phyloP scores from a whole-genome alignment of 257 asterid genomes.

The Ocimum tenuiflorum region DNA sequence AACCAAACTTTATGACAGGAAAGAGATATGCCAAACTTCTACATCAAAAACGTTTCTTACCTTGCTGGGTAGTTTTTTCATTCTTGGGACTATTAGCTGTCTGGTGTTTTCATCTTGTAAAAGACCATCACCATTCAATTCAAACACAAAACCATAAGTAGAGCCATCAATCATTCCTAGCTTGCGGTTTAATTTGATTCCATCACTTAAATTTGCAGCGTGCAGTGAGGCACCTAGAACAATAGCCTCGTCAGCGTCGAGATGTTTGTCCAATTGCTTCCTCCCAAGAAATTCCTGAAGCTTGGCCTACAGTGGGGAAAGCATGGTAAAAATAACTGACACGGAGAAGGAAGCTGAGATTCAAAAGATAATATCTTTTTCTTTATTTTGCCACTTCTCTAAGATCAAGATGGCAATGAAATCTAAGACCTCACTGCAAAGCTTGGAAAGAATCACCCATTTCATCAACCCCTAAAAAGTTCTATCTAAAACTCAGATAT shows the following conservation, averaged over 20 bases:
- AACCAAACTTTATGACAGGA: slow-evolving; percentile 6
- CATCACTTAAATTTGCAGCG: slow-evolving; percentile 98
- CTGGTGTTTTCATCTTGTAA: slow-evolving; percentile 68
- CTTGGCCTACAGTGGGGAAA: slow-evolving; percentile 55
- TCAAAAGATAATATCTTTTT: not conserved
- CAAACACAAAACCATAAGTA: slow-evolving; percentile 69
- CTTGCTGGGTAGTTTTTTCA: slow-evolving; percentile 95
- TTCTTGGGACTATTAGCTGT: slow-evolving; percentile 82
- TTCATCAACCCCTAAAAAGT: not conserved
- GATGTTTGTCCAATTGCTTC: slow-evolving; percentile 88
- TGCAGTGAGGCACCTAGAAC: slow-evolving; percentile 92
- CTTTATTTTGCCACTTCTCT: not conserved
- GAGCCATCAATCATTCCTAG: slow-evolving; percentile 99
- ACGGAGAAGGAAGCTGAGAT: slow-evolving; percentile 7
- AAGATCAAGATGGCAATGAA: slow-evolving; percentile 7
- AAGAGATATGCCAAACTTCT: slow-evolving; percentile 7
- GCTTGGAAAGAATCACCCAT: not conserved
- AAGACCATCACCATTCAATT: slow-evolving; percentile 78
- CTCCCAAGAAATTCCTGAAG: slow-evolving; percentile 95
- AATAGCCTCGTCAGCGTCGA: slow-evolving; percentile 96
- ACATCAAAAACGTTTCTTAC: slow-evolving; percentile 33
- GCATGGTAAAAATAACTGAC: not conserved
- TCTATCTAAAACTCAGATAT: slow-evolving; percentile 2
- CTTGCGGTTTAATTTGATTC: slow-evolving; percentile 94
- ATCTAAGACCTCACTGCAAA: not conserved